phyloP scores from a whole-genome alignment of 208 protist species.

The Histomonas meleagridis region DNA sequence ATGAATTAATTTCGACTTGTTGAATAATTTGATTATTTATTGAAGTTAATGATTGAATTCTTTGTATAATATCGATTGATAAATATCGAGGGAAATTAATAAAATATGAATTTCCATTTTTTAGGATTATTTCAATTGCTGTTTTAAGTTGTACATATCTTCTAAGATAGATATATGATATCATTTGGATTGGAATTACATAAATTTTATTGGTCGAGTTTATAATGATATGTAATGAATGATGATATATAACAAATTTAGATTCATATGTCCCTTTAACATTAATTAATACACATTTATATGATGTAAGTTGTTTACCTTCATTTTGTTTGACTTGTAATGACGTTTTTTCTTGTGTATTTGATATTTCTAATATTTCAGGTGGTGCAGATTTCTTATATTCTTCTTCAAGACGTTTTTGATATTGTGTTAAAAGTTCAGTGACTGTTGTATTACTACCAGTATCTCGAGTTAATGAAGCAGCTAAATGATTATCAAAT shows the following conservation, averaged over 20 bases:
- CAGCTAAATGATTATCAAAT: neutral
- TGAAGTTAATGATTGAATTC: neutral
- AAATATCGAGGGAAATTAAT: neutral
- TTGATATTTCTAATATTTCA: neutral
- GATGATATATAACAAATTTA: neutral
- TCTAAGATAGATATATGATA: neutral
- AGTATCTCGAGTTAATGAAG: neutral
- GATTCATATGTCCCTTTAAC: neutral
- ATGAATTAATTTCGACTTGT: neutral
- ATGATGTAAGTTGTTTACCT: neutral
- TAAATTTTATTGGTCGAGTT: neutral
- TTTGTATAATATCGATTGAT: neutral
- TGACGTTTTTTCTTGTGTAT: neutral
- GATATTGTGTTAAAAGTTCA: neutral
- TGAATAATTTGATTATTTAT: neutral
- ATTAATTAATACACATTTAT: neutral
- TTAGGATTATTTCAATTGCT: constrained; percentile 17
- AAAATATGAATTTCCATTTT: neutral
- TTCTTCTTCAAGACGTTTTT: neutral
- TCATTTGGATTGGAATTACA: neutral
- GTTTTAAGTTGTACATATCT: neutral
- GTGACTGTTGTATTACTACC: neutral
- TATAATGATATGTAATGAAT: neutral
- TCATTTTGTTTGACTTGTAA: neutral
- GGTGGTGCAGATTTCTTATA: neutral